phyloP scores from a whole-genome alignment of 176 grass and related monocot species.

The Aechmea fasciata region DNA sequence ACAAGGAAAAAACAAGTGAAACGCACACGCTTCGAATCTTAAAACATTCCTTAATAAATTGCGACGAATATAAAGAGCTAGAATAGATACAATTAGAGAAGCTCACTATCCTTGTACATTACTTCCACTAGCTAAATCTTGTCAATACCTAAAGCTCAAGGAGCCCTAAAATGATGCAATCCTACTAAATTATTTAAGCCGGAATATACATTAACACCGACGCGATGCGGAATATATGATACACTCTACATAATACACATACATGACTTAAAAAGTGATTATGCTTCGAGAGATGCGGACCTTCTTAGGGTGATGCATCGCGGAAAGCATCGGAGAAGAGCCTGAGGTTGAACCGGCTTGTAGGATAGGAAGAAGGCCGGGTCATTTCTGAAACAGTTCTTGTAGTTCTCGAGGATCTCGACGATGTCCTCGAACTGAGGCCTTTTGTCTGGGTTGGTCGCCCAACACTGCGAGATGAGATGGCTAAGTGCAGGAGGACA shows the following conservation, averaged over 20 bases:
- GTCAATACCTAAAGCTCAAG: no score
- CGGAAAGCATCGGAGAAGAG: slow-evolving; percentile 64
- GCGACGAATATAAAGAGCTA: no score
- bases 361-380: slow-evolving; percentile 64
- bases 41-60: no score
- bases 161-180: no score
- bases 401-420: slow-evolving; percentile 54
- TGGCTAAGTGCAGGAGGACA: slow-evolving; percentile 87
- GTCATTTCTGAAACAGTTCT: slow-evolving; percentile 49
- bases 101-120: no score
- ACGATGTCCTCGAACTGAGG: slow-evolving; percentile 83
- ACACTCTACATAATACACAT: neutral
- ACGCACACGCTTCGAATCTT: no score
- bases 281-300: slow-evolving; percentile 37
- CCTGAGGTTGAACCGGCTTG: slow-evolving; percentile 47
- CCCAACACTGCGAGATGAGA: slow-evolving; percentile 87
- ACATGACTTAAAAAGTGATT: neutral
- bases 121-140: no score
- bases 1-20: no score
- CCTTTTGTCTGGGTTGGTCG: slow-evolving; percentile 59
- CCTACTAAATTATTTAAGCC: neutral
- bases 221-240: neutral
- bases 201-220: neutral
- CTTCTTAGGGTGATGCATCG: slow-evolving; percentile 33
- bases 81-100: no score